phyloP scores from a whole-genome alignment of 1,284 basidiomycete genomes.

The Melampsora americana region DNA sequence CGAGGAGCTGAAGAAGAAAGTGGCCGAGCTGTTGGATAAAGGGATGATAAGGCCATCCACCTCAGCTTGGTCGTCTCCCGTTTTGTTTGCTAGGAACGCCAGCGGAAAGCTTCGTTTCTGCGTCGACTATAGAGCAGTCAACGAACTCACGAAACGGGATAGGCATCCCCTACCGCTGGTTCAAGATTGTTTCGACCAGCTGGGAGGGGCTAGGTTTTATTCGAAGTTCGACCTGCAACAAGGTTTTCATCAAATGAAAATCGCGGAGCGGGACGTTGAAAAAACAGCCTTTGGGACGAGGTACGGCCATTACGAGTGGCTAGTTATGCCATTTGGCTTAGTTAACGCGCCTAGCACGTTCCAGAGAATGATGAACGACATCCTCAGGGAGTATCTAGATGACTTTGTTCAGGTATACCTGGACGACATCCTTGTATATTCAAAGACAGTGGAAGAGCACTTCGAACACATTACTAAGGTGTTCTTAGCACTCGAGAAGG shows the following conservation, averaged over 20 bases:
- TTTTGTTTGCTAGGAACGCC: too few relatives aligned
- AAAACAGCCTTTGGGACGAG: neutral
- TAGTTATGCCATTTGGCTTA: slow-evolving; percentile 44
- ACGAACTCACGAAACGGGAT: too few relatives aligned
- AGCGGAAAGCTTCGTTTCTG: too few relatives aligned
- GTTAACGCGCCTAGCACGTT: slow-evolving; percentile 43
- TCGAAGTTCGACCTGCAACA: too few relatives aligned
- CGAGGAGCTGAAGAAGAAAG: too few relatives aligned
- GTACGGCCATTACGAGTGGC: slow-evolving; percentile 38
- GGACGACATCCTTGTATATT: slow-evolving; percentile 34
- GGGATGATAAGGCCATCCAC: too few relatives aligned
- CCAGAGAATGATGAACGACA: slow-evolving; percentile 18
- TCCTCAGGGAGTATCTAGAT: slow-evolving; percentile 13
- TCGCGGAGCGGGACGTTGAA: neutral
- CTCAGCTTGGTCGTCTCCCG: too few relatives aligned
- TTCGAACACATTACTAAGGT: neutral
- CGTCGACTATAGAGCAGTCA: neutral
- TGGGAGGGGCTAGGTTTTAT: too few relatives aligned
- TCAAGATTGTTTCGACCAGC: too few relatives aligned
- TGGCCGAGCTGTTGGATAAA: too few relatives aligned
- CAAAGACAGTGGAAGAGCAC: neutral
- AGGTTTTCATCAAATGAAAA: too few relatives aligned
- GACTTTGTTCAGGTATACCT: slow-evolving; percentile 18
- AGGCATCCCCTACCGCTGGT: too few relatives aligned
- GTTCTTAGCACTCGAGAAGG: neutral